These are phyloP conservation scores for Debaryomyces fabryi DNA, from an alignment of 1,139 yeast genomes.

Conservation along the genomic window DNA sequence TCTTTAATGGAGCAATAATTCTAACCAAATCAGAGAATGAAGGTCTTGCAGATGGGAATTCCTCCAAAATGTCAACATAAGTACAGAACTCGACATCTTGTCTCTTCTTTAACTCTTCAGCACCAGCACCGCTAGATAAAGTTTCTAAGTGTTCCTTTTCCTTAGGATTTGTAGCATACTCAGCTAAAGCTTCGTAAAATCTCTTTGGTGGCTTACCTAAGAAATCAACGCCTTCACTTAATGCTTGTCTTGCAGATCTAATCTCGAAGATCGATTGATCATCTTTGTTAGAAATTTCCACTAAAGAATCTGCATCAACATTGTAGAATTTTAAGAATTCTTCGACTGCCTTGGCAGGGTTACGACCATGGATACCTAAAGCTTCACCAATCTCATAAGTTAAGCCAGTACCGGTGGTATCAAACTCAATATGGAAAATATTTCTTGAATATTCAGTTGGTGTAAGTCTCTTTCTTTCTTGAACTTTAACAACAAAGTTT, in stretches of 20 bases:
- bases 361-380: slow-evolving; percentile 92
- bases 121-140: slow-evolving; percentile 79
- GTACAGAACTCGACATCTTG: slow-evolving; percentile 83
- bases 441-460: slow-evolving; percentile 89
- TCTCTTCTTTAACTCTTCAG: slow-evolving; percentile 79
- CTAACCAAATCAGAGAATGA: slow-evolving; percentile 68
- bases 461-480: slow-evolving; percentile 91
- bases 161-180: slow-evolving; percentile 67
- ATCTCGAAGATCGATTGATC: slow-evolving; percentile 60
- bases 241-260: slow-evolving; percentile 80
- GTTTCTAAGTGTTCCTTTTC: slow-evolving; percentile 65
- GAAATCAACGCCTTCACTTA: slow-evolving; percentile 79
- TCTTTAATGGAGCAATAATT: slow-evolving; percentile 82
- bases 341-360: slow-evolving; percentile 64
- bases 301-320: slow-evolving; percentile 65
- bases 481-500: slow-evolving; percentile 86
- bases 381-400: slow-evolving; percentile 96
- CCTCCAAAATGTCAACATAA: slow-evolving; percentile 79
- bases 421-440: slow-evolving; percentile 96
- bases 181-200: slow-evolving; percentile 82
- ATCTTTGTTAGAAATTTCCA: slow-evolving; percentile 75
- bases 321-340: slow-evolving; percentile 74
- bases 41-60: slow-evolving; percentile 85
- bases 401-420: slow-evolving; percentile 85
- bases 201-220: slow-evolving; percentile 96